Evolutionary conservation across 805 yeast species (phyloP).

Genomic region (Isabelozyma rhagii): DNA sequence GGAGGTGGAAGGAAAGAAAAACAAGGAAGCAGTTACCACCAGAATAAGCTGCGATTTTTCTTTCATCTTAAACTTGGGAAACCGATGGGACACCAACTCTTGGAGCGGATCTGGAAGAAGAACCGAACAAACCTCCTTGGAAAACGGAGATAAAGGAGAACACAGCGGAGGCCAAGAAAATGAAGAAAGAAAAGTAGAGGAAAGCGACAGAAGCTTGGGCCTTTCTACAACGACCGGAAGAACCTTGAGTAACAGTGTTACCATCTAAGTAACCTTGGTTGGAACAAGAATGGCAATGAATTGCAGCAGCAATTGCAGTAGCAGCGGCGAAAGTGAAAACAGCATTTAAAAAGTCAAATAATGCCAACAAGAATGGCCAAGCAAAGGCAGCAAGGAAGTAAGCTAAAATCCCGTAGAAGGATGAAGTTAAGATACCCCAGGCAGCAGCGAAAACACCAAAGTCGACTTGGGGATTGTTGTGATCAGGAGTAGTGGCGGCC

Average conservation of each 20-base stretch:
- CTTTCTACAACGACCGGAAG: slow-evolving; percentile 85
- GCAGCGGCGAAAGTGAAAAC: slow-evolving; percentile 95
- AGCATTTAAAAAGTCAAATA: slow-evolving; percentile 80
- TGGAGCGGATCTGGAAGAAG: slow-evolving; percentile 43
- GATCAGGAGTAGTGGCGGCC: slow-evolving; percentile 55
- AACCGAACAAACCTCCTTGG: slow-evolving; percentile 47
- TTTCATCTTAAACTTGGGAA: slow-evolving; percentile 71
- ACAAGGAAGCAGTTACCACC: not conserved
- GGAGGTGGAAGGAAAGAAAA: not conserved
- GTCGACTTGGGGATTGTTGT: slow-evolving; percentile 76
- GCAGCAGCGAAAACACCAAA: slow-evolving; percentile 85
- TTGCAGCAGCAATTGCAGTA: slow-evolving; percentile 88
- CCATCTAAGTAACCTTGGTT: slow-evolving; percentile 59
- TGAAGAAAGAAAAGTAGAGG: slow-evolving; percentile 78
- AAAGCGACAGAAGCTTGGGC: slow-evolving; percentile 84
- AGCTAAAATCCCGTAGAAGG: slow-evolving; percentile 76
- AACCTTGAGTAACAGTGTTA: slow-evolving; percentile 75
- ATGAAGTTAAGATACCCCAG: slow-evolving; percentile 77
- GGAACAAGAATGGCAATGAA: slow-evolving; percentile 81
- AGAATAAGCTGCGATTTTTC: not conserved
- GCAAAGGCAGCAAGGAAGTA: slow-evolving; percentile 75
- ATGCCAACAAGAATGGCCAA: slow-evolving; percentile 76
- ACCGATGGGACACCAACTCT: slow-evolving; percentile 88
- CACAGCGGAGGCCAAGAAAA: slow-evolving; percentile 64
- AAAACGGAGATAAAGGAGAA: slow-evolving; percentile 57